phyloP scores from a whole-genome alignment of 1,139 yeast species.

The Zygosaccharomyces sapae region DNA sequence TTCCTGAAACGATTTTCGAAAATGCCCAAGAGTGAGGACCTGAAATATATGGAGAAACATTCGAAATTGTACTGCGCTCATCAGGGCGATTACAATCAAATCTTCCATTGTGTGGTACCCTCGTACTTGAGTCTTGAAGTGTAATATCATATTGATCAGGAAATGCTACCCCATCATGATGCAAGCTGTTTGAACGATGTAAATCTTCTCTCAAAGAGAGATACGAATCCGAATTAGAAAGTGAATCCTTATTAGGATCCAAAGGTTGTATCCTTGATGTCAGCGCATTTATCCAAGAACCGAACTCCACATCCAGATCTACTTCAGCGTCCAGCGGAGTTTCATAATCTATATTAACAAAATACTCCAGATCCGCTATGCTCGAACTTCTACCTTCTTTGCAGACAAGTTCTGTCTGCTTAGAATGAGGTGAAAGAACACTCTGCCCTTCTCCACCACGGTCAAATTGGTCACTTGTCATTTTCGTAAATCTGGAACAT shows the following conservation, averaged over 20 bases:
- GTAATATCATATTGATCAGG: not conserved
- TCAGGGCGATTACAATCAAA: too few species aligned
- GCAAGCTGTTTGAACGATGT: not conserved
- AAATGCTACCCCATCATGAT: not conserved
- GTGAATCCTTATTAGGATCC: not conserved
- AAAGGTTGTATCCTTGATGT: not conserved
- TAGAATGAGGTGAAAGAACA: not conserved
- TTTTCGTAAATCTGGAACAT: not conserved
- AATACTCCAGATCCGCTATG: not conserved
- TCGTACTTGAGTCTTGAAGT: not conserved
- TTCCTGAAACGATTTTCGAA: too few species aligned
- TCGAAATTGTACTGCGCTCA: too few species aligned
- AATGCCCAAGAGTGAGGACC: too few species aligned
- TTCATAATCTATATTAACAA: not conserved
- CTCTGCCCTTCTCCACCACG: not conserved
- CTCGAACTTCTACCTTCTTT: not conserved
- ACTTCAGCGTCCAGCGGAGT: not conserved
- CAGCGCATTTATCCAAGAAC: not conserved
- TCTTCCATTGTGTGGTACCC: too few species aligned
- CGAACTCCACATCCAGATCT: not conserved
- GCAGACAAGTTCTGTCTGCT: not conserved
- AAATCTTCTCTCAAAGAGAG: not conserved
- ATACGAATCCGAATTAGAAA: not conserved
- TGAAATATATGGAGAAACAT: too few species aligned
- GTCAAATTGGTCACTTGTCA: not conserved